Evolutionary conservation across 805 yeast genomes (phyloP), one percentile per base, ranked within the genome.

Genomic region (Metschnikowia continentalis): DNA sequence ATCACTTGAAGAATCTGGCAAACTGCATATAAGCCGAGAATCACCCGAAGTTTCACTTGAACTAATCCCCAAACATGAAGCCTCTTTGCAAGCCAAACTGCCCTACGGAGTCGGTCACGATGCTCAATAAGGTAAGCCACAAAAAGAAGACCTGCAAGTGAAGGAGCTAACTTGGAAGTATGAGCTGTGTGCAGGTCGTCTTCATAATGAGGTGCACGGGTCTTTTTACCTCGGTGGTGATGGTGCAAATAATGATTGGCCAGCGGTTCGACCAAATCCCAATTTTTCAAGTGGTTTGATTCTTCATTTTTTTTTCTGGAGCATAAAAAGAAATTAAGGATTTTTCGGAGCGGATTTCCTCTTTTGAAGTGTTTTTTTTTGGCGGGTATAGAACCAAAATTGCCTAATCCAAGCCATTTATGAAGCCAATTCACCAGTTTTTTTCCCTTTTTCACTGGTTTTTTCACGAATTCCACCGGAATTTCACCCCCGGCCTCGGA

Each of bases 1-100:
- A 20, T 19, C 23, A 23, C 46, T 32, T 23, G 26, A 8, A 42
- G 10, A 3, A 42, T 42, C 10, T 22, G 46, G 32, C 37, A 32
- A 38, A 42, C 38, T 33, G 46, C 46, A 42, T 42, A 42, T 32
- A 42, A 7, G 1, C 37, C 46, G 32, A 42, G 37, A 5, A 42
- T 33, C 20, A 42, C 37, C 37, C 46, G 46, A 11, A 42, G 38
- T 10, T 42, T 32, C 32, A 20, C 19, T 14, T 33, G 33, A 8
- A 42, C n/a, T 37, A 42, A 13, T 30, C 46, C 38, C 46, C 46
- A 42, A 8, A 33, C 7, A 10, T 32, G 46, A 13, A 42, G 37
- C 10, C 37, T 5, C 38, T 20, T 32, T 5, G 46, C 37, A 6
- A 42, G 20, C 46, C 46, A 20, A 14, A 15, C 30, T 1, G 20